Percentiles rank a stretch among this genome's conserved stretches.
These are phyloP conservation scores for Erythrobasidium yunnanense DNA, from an alignment of 768 basidiomycete genomes.

Conservation along the genomic window DNA sequence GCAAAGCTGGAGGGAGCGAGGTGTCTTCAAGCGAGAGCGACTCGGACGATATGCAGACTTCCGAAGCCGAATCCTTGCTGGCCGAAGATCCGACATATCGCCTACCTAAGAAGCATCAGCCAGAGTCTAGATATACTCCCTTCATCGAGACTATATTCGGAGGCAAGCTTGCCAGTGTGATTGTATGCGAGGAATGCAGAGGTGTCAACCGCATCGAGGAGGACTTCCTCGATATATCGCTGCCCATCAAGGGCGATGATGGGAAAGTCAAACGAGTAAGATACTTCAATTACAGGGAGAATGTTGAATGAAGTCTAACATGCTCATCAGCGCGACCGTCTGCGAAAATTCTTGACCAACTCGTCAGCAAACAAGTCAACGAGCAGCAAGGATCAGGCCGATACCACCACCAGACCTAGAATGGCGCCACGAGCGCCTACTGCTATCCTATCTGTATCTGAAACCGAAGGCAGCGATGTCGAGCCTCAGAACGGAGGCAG, in stretches of 20 bases:
- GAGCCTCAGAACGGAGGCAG: background rate
- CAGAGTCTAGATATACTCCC: slow-evolving; percentile 42
- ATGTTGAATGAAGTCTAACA: background rate
- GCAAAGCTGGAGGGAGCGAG: slow-evolving; percentile 28
- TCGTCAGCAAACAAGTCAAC: too few relatives aligned
- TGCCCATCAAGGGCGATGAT: slow-evolving; percentile 76
- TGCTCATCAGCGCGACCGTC: slow-evolving; percentile 7
- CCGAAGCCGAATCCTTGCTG: slow-evolving; percentile 23
- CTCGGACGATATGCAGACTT: slow-evolving; percentile 8
- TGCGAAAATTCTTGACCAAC: too few relatives aligned
- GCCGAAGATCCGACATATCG: slow-evolving; percentile 18
- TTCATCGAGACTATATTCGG: slow-evolving; percentile 86
- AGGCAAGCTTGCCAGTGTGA: slow-evolving; percentile 74
- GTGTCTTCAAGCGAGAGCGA: slow-evolving; percentile 13
- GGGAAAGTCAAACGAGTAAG: slow-evolving; percentile 46
- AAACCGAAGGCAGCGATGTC: slow-evolving; percentile 9
- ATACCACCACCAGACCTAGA: background rate
- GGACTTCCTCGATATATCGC: slow-evolving; percentile 84
- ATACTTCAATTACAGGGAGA: background rate
- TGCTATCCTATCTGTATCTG: background rate
- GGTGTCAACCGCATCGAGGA: slow-evolving; percentile 56
- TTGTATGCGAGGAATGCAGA: slow-evolving; percentile 90
- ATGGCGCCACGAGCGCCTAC: slow-evolving; percentile 14
- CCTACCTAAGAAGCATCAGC: background rate
- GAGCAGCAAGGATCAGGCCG: background rate